Conservation (phyloP, 306 rosid genomes). For the Neltuma alba region DNA sequence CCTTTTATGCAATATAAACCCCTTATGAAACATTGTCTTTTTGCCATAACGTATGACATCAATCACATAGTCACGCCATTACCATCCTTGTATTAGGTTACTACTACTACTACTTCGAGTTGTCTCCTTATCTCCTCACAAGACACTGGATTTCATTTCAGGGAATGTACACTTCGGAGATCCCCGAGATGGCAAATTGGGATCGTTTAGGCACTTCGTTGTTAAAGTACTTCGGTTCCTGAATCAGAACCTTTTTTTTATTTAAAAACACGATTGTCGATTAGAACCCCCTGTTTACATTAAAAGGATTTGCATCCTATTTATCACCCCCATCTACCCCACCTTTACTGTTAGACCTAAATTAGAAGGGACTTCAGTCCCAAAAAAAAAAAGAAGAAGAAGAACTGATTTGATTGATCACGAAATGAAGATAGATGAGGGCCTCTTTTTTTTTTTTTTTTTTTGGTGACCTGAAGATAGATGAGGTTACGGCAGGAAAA, state of each 20-base stretch:
- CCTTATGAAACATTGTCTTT: neutral
- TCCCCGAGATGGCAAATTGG: neutral
- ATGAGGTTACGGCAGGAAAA: neutral
- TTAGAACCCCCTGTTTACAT: neutral
- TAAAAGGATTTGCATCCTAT: neutral
- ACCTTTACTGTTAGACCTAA: neutral
- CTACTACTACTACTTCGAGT: neutral
- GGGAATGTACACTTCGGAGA: neutral
- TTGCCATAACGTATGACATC: neutral
- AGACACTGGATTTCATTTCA: neutral
- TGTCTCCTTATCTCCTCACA: neutral
- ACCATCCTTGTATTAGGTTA: neutral
- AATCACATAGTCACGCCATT: neutral
- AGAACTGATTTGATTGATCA: conserved; percentile 6
- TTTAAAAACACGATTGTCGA: neutral
- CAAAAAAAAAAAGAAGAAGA: too few relatives aligned
- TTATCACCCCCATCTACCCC: neutral
- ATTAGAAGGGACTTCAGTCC: too few relatives aligned
- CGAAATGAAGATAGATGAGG: neutral
- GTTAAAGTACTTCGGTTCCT: neutral
- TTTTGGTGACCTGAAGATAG: too few relatives aligned
- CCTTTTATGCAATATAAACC: neutral
- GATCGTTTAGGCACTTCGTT: neutral
- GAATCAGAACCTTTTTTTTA: neutral
- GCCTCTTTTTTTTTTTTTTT: too few relatives aligned